Base-by-base conservation (phyloP, 768 basidiomycete species). In the Lactifluus volemus region DNA sequence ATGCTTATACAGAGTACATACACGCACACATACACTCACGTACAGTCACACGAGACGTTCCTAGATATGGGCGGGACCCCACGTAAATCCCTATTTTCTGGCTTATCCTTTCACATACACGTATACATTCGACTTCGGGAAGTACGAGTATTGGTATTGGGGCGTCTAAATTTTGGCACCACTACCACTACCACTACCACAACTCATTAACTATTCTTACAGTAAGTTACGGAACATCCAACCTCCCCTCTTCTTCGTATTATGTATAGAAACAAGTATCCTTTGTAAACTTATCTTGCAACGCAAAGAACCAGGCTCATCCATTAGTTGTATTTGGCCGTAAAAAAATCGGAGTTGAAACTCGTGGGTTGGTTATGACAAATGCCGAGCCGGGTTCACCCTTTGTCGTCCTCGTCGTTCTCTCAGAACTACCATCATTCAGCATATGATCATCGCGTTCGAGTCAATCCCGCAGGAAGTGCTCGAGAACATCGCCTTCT, bases 401-500 rank as follows among this genome's bases (percentile, higher is more conserved):
- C 38, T n/a, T 19, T 55, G 32, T 36, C 15, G 17, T 50, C 19
- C n/a, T 45, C 11, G 55, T 51, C 42, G 38, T 51, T 48, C 14
- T 48, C 34, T 12, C 10, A n/a, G 14, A 19, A 25, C 21, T 29
- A 58, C 64, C 49, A 45, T 51, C 17, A 53, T n/a, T 25, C 12
- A 29, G 38, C 9, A 30, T 32, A 51, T 53, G 49, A 47, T 47
- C 41, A 68, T 21, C 72, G 70, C 10, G 71, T 61, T 89, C 58
- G 73, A 76, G 56, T 72, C 73, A 6, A 73, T 93, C 48, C 91
- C 91, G 14, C 81, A 81, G 61, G 92, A 93, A 72, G 78, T 93
- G 42, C 78, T 94, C 49, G 86, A 92, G 69, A 83, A 84, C 53
- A 84, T 95, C 66, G 88, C 88, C 1, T 84, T 80, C 69, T 84